These are phyloP conservation scores for Trichoderma sp. DNA, from an alignment of 2,329 filamentous ascomycete genomes.

Conservation along the genomic window DNA sequence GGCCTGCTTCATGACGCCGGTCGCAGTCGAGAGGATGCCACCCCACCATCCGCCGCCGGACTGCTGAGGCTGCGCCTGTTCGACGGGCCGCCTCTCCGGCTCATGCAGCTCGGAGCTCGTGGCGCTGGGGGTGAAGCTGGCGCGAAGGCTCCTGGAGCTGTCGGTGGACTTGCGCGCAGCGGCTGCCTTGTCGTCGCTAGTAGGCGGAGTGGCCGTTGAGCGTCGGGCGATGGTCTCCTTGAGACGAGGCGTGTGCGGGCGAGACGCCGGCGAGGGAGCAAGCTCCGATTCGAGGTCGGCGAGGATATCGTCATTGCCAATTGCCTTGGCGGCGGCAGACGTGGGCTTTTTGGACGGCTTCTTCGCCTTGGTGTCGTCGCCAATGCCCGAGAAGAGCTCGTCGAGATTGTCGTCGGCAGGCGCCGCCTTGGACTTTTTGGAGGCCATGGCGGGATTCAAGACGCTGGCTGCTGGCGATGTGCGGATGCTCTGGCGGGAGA, in stretches of 20 bases:
- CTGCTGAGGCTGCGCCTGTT: slow-evolving; percentile 35
- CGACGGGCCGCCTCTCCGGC: slow-evolving; percentile 48
- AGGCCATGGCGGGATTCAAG: slow-evolving; percentile 47
- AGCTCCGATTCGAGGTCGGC: slow-evolving; percentile 77
- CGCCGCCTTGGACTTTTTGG: slow-evolving; percentile 56
- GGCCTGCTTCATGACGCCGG: slow-evolving; percentile 85
- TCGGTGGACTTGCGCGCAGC: slow-evolving; percentile 70
- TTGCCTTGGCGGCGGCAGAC: slow-evolving; percentile 48
- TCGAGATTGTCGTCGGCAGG: slow-evolving; percentile 61
- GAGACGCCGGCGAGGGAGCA: slow-evolving; percentile 66
- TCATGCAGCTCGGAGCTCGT: slow-evolving; percentile 61
- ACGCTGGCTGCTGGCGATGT: neutral
- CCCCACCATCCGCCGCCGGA: slow-evolving; percentile 82
- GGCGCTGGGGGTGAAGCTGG: slow-evolving; percentile 67
- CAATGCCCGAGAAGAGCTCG: slow-evolving; percentile 63
- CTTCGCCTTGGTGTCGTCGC: slow-evolving; percentile 49
- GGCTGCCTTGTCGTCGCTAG: slow-evolving; percentile 60
- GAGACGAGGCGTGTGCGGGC: slow-evolving; percentile 78
- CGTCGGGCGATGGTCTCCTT: slow-evolving; percentile 48
- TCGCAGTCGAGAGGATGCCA: slow-evolving; percentile 76
- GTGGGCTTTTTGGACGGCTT: slow-evolving; percentile 49
- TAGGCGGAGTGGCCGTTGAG: slow-evolving; percentile 49
- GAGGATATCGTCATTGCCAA: slow-evolving; percentile 68
- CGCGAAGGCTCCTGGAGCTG: slow-evolving; percentile 67
- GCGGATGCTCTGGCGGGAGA: neutral